These are phyloP conservation scores for Iberis amara DNA, from an alignment of 441 rosid genomes.

Conservation along the genomic window DNA sequence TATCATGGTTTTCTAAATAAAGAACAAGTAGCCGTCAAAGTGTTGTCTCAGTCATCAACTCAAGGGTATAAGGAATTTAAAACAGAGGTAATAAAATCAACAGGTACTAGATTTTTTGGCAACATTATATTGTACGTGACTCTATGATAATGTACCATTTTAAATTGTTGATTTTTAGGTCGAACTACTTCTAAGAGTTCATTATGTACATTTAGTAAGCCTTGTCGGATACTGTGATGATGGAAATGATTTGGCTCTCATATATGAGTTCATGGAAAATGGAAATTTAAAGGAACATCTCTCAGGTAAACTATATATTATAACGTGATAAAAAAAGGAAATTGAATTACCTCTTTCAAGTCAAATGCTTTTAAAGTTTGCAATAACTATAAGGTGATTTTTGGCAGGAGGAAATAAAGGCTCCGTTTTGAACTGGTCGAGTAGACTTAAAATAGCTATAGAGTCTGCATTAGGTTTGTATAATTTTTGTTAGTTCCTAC, in stretches of 20 bases:
- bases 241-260: constrained; percentile 30
- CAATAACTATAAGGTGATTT: too few species aligned
- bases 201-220: constrained; percentile 33
- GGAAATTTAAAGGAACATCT: constrained; percentile 35
- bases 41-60: constrained; percentile 36
- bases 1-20: constrained; percentile 32
- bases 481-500: background rate
- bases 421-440: constrained; percentile 31
- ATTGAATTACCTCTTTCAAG: background rate
- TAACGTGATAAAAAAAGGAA: too few species aligned
- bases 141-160: background rate
- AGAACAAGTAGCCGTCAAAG: constrained; percentile 38
- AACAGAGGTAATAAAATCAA: constrained; percentile 37
- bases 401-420: constrained; percentile 18
- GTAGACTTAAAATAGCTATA: constrained; percentile 27
- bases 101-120: constrained; percentile 27
- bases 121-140: too few species aligned
- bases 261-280: constrained; percentile 41
- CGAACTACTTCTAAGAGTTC: constrained; percentile 37
- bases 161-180: constrained; percentile 28
- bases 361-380: background rate
- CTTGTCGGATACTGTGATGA: constrained; percentile 43
- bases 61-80: constrained; percentile 48
- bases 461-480: constrained; percentile 39
- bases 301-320: constrained; percentile 19